Conservation (phyloP, 139 green algal species). For the Zygnema cylindricum region DNA sequence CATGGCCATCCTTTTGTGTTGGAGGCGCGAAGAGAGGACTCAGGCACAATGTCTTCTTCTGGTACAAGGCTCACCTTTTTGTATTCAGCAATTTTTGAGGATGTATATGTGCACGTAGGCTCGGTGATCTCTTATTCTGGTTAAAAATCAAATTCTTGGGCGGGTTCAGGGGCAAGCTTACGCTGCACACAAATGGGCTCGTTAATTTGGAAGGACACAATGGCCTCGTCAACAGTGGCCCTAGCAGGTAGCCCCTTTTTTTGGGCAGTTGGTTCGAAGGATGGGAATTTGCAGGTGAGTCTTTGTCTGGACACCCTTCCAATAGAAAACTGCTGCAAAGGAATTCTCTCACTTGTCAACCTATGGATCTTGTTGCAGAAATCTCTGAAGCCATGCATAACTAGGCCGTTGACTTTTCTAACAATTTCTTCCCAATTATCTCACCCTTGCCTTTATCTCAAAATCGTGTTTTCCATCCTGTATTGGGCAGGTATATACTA, state of each 20-base stretch:
- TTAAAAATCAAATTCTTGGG: too few species aligned
- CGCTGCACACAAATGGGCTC: not conserved
- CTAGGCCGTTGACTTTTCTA: too few species aligned
- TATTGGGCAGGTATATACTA: constrained; percentile 36
- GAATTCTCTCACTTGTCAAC: too few species aligned
- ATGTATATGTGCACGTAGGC: too few species aligned
- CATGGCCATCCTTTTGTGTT: not conserved
- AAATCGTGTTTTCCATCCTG: not conserved
- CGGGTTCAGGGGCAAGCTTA: not conserved
- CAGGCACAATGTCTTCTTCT: not conserved
- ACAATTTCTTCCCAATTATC: too few species aligned
- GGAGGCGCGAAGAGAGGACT: not conserved
- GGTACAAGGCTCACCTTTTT: not conserved
- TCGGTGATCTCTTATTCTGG: too few species aligned
- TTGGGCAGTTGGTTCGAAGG: constrained; percentile 21
- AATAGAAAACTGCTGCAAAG: too few species aligned
- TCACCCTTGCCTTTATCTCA: too few species aligned
- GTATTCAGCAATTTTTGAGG: too few species aligned
- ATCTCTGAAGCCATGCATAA: too few species aligned
- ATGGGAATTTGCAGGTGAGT: constrained; percentile 37
- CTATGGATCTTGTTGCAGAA: too few species aligned
- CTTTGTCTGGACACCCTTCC: not conserved
- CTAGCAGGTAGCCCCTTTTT: constrained; percentile 24
- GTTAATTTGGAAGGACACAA: not conserved
- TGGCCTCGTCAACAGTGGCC: not conserved